Base-by-base conservation (phyloP, 2,329 filamentous ascomycete genomes). In the Xylaria digitata region DNA sequence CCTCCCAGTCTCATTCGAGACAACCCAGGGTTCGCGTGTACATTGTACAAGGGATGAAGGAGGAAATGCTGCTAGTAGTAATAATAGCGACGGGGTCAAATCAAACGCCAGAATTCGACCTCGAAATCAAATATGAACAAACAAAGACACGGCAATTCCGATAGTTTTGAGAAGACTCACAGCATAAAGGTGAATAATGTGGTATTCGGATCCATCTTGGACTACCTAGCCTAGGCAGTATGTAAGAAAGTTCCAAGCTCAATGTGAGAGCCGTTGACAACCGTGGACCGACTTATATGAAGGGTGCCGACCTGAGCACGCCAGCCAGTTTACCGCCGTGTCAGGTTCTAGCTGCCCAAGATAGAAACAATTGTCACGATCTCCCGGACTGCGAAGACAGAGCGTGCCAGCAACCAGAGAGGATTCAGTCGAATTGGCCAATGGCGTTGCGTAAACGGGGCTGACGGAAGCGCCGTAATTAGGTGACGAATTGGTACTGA, bases 171-270 rank as follows among this genome's bases (percentile, higher is more conserved):
- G 75, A 63, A 61, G 63, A 88, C 87, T 87, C 82, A 90, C 88
- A 90, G 79, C 80, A 89, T 84, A 77, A 92, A 91, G 67, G 89
- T 90, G 76, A 90, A 85, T 72, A 92, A 86, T 66, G 89, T 89
- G 23, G 89, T 90, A 48, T 83, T 83, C 60, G 86, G 86, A 78
- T 88, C 86, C 86, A 88, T 87, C 76, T 60, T 13, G 11, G 63
- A 67, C 58, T 19, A 19, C 26, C 26, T 26, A 26, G 26, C 26
- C 26, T 26, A 26, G 26, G 26, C 26, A 5, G 26, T 26, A 26
- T 5, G 26, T 26, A 5, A 26, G 26, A 48, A 26, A 21, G 49
- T 13, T 26, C 32, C 53, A 62, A 32, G 17, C 37, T 42, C 46
- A 15, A 8, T 8, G 37, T 40, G 11, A 13, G 15, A 21, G 37